Percentiles rank a stretch among this genome's conserved stretches.
Evolutionary conservation across 164 flowering plant species (phyloP).

Genomic region (Piper betle): DNA sequence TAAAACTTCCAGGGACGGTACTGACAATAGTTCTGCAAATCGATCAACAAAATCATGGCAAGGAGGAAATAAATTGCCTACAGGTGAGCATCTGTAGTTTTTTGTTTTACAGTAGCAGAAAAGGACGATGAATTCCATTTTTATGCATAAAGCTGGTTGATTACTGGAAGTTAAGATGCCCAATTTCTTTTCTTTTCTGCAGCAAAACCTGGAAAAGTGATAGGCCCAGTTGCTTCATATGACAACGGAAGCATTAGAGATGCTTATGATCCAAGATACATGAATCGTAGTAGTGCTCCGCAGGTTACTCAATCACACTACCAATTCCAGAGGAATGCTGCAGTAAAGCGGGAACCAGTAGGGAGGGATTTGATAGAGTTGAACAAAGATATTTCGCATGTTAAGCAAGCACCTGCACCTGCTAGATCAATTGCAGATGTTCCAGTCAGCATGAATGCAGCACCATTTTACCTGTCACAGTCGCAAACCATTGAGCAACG

Average conservation of each 20-base stretch:
- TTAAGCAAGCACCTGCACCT: slow-evolving; percentile 31
- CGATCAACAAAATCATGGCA: slow-evolving; percentile 24
- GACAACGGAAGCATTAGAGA: slow-evolving; percentile 39
- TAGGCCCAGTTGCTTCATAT: slow-evolving; percentile 43
- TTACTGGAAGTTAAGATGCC: no score
- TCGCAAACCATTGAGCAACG: slow-evolving; percentile 26
- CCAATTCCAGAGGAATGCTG: slow-evolving; percentile 21
- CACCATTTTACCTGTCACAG: slow-evolving; percentile 37
- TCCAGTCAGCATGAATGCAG: slow-evolving; percentile 48
- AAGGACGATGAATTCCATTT: no score
- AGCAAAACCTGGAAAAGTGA: slow-evolving; percentile 59
- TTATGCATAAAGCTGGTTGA: no score
- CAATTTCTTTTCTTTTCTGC: slow-evolving; percentile 13
- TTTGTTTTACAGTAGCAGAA: no score
- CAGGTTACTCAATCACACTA: slow-evolving; percentile 33
- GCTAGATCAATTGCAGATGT: slow-evolving; percentile 49
- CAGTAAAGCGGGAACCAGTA: slow-evolving; percentile 27
- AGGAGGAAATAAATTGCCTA: slow-evolving; percentile 29
- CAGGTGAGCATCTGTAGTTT: not conserved
- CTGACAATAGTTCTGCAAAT: slow-evolving; percentile 15
- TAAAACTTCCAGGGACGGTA: slow-evolving; percentile 23
- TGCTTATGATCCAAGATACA: slow-evolving; percentile 38
- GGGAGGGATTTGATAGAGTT: slow-evolving; percentile 14
- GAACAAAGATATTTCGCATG: slow-evolving; percentile 15
- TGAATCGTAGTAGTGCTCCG: slow-evolving; percentile 30